Evolutionary conservation across 768 basidiomycete genomes (phyloP).

Genomic region (Rhizopogon sp.): DNA sequence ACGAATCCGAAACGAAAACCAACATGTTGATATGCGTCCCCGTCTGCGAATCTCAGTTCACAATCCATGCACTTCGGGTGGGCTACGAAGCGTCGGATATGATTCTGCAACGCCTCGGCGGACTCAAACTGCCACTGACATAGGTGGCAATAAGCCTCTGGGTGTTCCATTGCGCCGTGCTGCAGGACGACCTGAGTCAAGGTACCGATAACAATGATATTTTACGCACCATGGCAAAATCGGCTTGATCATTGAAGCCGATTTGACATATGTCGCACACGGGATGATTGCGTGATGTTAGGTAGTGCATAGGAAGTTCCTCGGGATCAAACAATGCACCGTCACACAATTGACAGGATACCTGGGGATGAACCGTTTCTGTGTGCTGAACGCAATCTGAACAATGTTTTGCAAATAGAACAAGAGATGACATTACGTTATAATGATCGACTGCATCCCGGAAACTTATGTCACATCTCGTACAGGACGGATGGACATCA

Average conservation of each 20-base stretch:
- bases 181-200: constrained; percentile 12
- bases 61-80: constrained; percentile 45
- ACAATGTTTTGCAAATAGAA: background rate
- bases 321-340: constrained; percentile 16
- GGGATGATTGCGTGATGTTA: constrained; percentile 21
- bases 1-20: background rate
- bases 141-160: constrained; percentile 26
- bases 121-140: constrained; percentile 39
- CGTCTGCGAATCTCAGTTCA: constrained; percentile 34
- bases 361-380: constrained; percentile 30
- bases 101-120: constrained; percentile 30
- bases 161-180: constrained; percentile 28
- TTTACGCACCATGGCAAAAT: constrained; percentile 22
- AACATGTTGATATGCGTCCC: constrained; percentile 32
- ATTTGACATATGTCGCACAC: constrained; percentile 20
- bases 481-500: constrained; percentile 32
- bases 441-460: constrained; percentile 22
- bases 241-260: constrained; percentile 22
- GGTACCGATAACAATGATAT: background rate
- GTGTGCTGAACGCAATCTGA: constrained; percentile 29
- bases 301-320: constrained; percentile 21
- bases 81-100: constrained; percentile 34
- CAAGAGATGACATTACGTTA: constrained; percentile 19
- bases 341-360: constrained; percentile 28
- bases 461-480: constrained; percentile 29